phyloP scores from a whole-genome alignment of 2,329 filamentous ascomycete species.

The Cyphellophora europaea region DNA sequence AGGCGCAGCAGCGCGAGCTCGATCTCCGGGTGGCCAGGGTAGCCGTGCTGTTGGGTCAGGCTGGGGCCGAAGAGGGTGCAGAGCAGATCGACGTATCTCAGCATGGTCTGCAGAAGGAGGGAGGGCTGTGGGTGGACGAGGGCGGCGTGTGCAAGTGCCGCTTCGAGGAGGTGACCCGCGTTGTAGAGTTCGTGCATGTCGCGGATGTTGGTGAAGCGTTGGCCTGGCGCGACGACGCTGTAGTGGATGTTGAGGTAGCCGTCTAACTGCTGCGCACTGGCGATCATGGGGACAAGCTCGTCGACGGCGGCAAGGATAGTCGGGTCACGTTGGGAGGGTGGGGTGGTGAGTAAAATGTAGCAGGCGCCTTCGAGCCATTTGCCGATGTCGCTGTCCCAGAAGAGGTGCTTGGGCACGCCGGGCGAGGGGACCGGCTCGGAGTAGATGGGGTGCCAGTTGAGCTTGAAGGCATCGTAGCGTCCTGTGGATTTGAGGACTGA shows the following conservation, averaged over 20 bases:
- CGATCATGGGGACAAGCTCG: too few species aligned
- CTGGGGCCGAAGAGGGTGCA: constrained; percentile 42
- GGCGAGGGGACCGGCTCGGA: constrained; percentile 39
- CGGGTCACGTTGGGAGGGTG: constrained; percentile 37
- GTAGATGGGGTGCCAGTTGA: constrained; percentile 48
- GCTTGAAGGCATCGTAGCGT: constrained; percentile 48
- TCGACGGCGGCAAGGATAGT: too few species aligned
- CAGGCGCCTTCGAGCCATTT: constrained; percentile 57
- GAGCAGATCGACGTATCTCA: constrained; percentile 47
- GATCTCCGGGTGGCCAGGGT: constrained; percentile 52
- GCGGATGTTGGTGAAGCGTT: constrained; percentile 48
- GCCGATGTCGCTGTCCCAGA: constrained; percentile 50
- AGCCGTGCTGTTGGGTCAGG: constrained; percentile 43
- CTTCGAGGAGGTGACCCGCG: constrained; percentile 53
- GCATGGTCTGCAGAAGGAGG: constrained; percentile 41
- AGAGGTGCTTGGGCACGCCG: constrained; percentile 50
- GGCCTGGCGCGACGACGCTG: constrained; percentile 47
- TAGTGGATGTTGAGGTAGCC: constrained; percentile 58
- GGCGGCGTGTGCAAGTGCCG: constrained; percentile 46
- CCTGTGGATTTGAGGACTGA: constrained; percentile 45
- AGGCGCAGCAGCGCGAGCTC: constrained; percentile 41
- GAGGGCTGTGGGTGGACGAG: constrained; percentile 45
- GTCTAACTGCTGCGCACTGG: too few species aligned
- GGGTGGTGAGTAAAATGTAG: constrained; percentile 40
- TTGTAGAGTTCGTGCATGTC: constrained; percentile 58